Percentiles rank a stretch among this genome's conserved stretches.
phyloP scores from a whole-genome alignment of 331 rosid species.

The Malus hybrid region DNA sequence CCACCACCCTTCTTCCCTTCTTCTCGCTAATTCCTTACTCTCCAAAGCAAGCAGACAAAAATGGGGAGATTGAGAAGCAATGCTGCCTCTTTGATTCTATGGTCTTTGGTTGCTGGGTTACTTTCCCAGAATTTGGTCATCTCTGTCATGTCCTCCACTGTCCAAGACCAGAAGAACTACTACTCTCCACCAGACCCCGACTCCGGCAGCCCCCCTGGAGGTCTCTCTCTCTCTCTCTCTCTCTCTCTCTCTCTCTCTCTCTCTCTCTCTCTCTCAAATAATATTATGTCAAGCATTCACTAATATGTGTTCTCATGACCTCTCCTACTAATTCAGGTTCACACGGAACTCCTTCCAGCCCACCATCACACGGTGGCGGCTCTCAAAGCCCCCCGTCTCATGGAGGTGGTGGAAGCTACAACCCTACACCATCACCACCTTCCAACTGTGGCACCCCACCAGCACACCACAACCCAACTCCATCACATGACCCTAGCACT shows the following conservation, averaged over 20 bases:
- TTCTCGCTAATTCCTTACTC: not conserved
- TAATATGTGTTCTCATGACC: not conserved
- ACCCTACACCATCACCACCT: slow-evolving; percentile 34
- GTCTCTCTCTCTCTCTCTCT: slow-evolving; percentile 19
- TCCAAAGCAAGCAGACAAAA: not conserved
- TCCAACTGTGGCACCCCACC: slow-evolving; percentile 4
- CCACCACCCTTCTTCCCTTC: not conserved
- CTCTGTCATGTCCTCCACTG: slow-evolving; percentile 36
- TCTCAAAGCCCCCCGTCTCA: slow-evolving; percentile 36
- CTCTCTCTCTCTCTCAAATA: not conserved
- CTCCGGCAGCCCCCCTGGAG: slow-evolving; percentile 43
- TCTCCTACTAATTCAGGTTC: slow-evolving; percentile 13
- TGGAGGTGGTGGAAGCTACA: slow-evolving; percentile 35
- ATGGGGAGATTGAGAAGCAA: slow-evolving; percentile 45
- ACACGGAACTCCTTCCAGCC: slow-evolving; percentile 28
- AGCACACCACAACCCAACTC: slow-evolving; percentile 1
- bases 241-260: no score
- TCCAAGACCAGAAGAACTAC: slow-evolving; percentile 54
- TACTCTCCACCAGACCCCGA: slow-evolving; percentile 57
- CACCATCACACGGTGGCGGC: slow-evolving; percentile 37
- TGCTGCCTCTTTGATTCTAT: slow-evolving; percentile 36
- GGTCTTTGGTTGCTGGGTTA: slow-evolving; percentile 44
- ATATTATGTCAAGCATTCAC: no score
- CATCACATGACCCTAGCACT: slow-evolving; percentile 6
- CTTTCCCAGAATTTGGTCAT: slow-evolving; percentile 54